Base-by-base conservation (phyloP, 2,329 filamentous ascomycete species). In the Paraphaeosphaeria sporulosa region DNA sequence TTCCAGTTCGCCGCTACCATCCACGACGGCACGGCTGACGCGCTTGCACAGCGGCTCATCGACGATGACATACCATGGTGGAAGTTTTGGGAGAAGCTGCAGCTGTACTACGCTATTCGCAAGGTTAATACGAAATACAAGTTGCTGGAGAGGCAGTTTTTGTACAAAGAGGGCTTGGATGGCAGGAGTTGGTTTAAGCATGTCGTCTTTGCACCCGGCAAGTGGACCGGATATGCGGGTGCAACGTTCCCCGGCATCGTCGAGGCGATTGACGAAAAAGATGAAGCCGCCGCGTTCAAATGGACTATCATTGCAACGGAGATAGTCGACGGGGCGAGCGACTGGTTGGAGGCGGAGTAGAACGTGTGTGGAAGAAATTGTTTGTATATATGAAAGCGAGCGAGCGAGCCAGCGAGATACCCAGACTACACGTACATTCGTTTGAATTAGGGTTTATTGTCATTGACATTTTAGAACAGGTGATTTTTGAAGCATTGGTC, bases 191-290 rank as follows among this genome's bases (percentile, higher is more conserved):
- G 93, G 93, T 98, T 94, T 82, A 97, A 97, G 81, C 94, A 97
- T 71, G 90, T 97, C 2, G 90, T 97, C 1, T 97, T 96, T 78
- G 94, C 94, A 1, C 94, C 94, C 0, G 94, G 94, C 0, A 76
- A 94, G 50, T 96, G 93, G 93, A 97, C 93, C 0, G 94, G 94
- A 0, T 97, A 97, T 77, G 83, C 93, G 0, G 94, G 93, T 3
- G 87, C 85, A 4, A 88, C 87, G 9, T 90, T 86, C 67, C 87
- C 88, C 1, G 86, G 87, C 1, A 76, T 90, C n/a, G 84, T 88
- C 5, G 87, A 90, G 73, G 85, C 83, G 54, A 79, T 90, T 49
- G 85, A 88, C 30, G 83, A 80, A 47, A 74, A 76, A 1, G 80
- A 86, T 72, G 65, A 67, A 43, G 69, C 54, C 9, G 67, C 62